phyloP scores from a whole-genome alignment of 139 green algal genomes.

The Micractinium sp. region DNA sequence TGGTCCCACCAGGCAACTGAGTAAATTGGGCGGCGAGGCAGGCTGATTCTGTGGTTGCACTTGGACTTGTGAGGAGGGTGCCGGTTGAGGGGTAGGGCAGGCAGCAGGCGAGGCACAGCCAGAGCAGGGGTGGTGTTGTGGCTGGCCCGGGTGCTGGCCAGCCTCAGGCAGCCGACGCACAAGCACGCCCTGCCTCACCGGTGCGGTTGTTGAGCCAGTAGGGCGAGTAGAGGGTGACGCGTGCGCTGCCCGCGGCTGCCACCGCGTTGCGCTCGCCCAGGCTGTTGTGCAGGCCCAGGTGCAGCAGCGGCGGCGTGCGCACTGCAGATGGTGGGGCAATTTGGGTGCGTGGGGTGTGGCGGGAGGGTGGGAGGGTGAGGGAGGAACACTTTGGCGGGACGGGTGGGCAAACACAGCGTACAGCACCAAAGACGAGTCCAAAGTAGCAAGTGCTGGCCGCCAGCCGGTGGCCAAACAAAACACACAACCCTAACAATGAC shows the following conservation, averaged over 20 bases:
- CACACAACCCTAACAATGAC: too few relatives aligned
- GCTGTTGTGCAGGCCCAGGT: slow-evolving; percentile 71
- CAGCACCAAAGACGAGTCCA: background rate
- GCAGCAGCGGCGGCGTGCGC: slow-evolving; percentile 52
- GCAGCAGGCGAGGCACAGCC: background rate
- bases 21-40: background rate
- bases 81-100: background rate
- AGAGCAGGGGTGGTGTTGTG: background rate
- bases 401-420: background rate
- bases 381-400: background rate
- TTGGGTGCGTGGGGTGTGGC: background rate
- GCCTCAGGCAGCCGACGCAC: too few relatives aligned
- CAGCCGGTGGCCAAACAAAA: too few relatives aligned
- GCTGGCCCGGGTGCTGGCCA: too few relatives aligned
- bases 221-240: slow-evolving; percentile 64
- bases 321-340: background rate
- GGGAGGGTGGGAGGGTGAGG: background rate
- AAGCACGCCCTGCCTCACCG: background rate
- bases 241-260: slow-evolving; percentile 46
- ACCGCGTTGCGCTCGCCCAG: slow-evolving; percentile 23
- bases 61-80: too few relatives aligned
- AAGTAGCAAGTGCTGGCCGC: background rate
- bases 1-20: background rate
- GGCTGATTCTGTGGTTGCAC: too few relatives aligned
- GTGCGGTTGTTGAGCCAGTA: slow-evolving; percentile 90